A percentile compares a stretch with the other conserved stretches of the same genome.
These are phyloP conservation scores for Zychaea mexicana DNA, from an alignment of 371 early-diverging fungal genomes.

Conservation along the genomic window DNA sequence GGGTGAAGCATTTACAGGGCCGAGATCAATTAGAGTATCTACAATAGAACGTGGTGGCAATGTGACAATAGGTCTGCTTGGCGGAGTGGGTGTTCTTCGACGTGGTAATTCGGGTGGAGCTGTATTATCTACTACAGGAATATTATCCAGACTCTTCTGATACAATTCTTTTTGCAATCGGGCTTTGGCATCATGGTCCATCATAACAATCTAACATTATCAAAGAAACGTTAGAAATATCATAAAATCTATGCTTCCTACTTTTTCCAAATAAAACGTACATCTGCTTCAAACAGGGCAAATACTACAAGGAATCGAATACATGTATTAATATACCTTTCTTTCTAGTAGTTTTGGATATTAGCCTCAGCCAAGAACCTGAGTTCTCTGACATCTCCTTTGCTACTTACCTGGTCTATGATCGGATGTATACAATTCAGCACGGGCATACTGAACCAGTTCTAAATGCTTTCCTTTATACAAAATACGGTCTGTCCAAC, in stretches of 20 bases:
- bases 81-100: slow-evolving; percentile 18
- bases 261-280: slow-evolving; percentile 8
- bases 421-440: slow-evolving; percentile 74
- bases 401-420: slow-evolving; percentile 74
- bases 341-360: no score
- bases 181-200: slow-evolving; percentile 44
- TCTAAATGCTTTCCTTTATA: slow-evolving; percentile 60
- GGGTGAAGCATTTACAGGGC: neutral
- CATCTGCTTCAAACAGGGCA: slow-evolving; percentile 49
- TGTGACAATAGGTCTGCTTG: slow-evolving; percentile 12
- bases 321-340: neutral
- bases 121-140: slow-evolving; percentile 20
- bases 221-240: neutral
- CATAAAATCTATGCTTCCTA: no score
- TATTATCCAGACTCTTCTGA: slow-evolving; percentile 39
- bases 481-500: slow-evolving; percentile 90
- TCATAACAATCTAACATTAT: slow-evolving; percentile 28
- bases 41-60: slow-evolving; percentile 9
- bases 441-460: slow-evolving; percentile 57
- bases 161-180: slow-evolving; percentile 50
- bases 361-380: no score
- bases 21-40: neutral
- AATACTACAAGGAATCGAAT: slow-evolving; percentile 39
- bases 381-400: no score
- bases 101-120: slow-evolving; percentile 24